Base-by-base conservation (phyloP, 352 stramenopile genomes). In the Globisporangium orthogonon region DNA sequence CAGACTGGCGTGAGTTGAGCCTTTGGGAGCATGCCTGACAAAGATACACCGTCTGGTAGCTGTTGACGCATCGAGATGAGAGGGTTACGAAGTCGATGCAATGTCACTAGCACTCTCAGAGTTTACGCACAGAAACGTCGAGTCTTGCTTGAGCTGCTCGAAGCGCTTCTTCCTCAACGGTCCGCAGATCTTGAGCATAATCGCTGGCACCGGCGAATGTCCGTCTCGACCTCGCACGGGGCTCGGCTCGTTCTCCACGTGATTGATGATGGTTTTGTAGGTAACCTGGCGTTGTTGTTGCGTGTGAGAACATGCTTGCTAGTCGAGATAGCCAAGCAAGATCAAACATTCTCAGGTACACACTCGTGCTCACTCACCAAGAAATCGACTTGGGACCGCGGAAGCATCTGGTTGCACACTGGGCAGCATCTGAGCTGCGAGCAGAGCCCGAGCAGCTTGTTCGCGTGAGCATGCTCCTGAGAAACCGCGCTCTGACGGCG, bases 21-120 rank as follows among this genome's bases (percentile, higher is more conserved):
- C 51, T 47, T 10, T 63, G 41, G 11, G 74, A 64, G 29, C 74
- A 83, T 14, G 53, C 17, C 11, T 77, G 69, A 23, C 74, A 83
- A 37, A 83, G 35, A 13, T 66, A 68, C 11, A 74, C 54, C 14
- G 69, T 83, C 46, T 77, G 73, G 33, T 83, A 83, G 5, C 73
- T 83, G 28, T 11, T 3, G 6, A 3, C 17, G 18, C 7, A n/a
- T 11, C 10, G 7, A 18, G 35, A 30, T 9, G 33, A 10, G 2
- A n/a, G 23, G 17, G 14, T 15, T 5, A 49, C 0, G 44, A 31
- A 7, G 44, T 1, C 18, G 18, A 17, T 7, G 37, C 44, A 17
- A 7, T 3, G 5, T 10, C 28, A 18, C 18, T 7, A 17, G 44
- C 44, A 15, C 44, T 31, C 18, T 44, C 10, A 17, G 50, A 18